Evolutionary conservation across 2,329 filamentous ascomycete genomes (phyloP), one percentile per base, ranked within the genome.

Genomic region (Pseudocercospora cruenta): DNA sequence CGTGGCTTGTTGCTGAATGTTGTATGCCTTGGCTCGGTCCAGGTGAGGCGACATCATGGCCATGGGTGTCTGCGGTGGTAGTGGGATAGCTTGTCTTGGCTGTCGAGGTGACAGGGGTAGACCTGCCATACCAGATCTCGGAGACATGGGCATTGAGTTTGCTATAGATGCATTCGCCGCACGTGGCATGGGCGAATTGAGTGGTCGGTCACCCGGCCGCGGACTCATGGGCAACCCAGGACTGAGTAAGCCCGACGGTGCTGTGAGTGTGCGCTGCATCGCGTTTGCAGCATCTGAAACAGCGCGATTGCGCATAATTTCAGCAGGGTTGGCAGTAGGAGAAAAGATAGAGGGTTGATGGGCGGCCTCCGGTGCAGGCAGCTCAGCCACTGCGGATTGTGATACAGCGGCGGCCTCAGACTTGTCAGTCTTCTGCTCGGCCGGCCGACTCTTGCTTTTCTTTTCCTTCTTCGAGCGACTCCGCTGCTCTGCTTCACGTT

Each of bases 401-500:
- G 66, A 53, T 54, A 65, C 63, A 14, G 24, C 57, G 21, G 65
- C 49, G 19, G 63, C 55, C 33, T 70, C 70, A 24, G n/a, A 22
- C 45, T 54, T 31, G 4, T 67, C 60, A 9, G n/a, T 39, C 9
- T 36, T 14, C 55, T n/a, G 60, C 63, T 26, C 51, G 39, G 72
- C 78, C 33, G 77, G 74, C 62, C 8, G 82, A 79, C 67, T 85
- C 81, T 85, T 84, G 71, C 82, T 84, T 71, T 83, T 83, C 75
- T 86, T 89, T 77, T 85, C 89, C 82, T 91, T 92, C 77, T 91
- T 92, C 0, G 91, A 94, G 31, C 87, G 80, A 77, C 91, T 93
- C 65, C 90, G 86, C 28, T 86, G 84, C 74, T 92, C 90, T 12
- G 90, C 87, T 62, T 77, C 74, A 74, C 88, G 85, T 55, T 86